Base-by-base conservation (phyloP, 2,329 filamentous ascomycete genomes). In the Neophaeococcomyces aloes region DNA sequence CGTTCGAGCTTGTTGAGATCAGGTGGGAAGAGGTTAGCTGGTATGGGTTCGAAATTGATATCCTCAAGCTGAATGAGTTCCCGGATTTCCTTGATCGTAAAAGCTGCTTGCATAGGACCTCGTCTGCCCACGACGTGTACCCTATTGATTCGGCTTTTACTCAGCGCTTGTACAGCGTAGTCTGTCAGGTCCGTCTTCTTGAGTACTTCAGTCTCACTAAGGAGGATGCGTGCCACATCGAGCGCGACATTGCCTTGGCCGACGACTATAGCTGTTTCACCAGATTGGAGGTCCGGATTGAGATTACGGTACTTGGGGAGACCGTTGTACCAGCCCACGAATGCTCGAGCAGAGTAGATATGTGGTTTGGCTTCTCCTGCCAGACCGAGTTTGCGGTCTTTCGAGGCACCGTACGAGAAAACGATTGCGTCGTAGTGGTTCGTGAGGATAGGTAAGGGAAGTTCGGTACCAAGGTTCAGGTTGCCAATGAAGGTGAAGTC, bases 241-340 rank as follows among this genome's bases (percentile, higher is more conserved):
- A 98, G 69, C 0, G 91, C 91, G 7, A 98, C 91, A 63, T 98
- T 98, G 13, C 91, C 91, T 58, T 98, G 89, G 2, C 91, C 91
- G 51, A 98, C 79, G 37, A 98, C 74, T 25, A 95, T 78, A 1
- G 86, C 91, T 48, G 88, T 81, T 39, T 94, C 86, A 0, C 83
- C 83, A 7, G 71, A 69, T 1, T 78, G 75, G 19, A 96, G 71
- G 57, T 86, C 76, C 0, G 87, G 84, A n/a, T 74, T 68, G 6
- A 94, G 66, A 53, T 74, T 63, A 15, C 81, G 75, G 58, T 84
- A 84, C 54, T 93, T 84, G 0, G 91, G 91, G 2, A 94, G 72
- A 2, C 91, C 91, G 62, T 98, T 98, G 64, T 98, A 98, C 91
- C 91, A 98, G 14, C 88, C 91, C 1, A 98, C 91, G 60, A 96